These are phyloP conservation scores for Ambrosia artemisiifolia DNA, from an alignment of 129 eudicot genomes.

Conservation along the genomic window DNA sequence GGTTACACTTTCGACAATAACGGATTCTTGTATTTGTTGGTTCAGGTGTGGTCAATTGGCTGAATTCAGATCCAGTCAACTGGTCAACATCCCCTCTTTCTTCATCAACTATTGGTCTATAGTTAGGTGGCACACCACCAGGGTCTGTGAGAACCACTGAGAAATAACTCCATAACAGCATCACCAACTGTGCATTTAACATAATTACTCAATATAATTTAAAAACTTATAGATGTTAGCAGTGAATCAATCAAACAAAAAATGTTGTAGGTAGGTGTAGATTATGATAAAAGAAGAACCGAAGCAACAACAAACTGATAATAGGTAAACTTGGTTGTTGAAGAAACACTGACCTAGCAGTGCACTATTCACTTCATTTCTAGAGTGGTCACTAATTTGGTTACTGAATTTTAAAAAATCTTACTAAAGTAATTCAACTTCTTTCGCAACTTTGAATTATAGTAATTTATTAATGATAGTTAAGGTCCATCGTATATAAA, in stretches of 20 bases:
- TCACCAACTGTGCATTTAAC: conserved; percentile 70
- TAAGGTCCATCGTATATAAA: not conserved
- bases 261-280: conserved; percentile 9
- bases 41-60: conserved; percentile 42
- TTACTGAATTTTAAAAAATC: not conserved
- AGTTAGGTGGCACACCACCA: conserved; percentile 80
- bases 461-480: not conserved
- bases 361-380: not conserved
- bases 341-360: too few species aligned
- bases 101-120: conserved; percentile 70
- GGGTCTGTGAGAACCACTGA: conserved; percentile 90
- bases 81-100: conserved; percentile 71
- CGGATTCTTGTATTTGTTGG: conserved; percentile 51
- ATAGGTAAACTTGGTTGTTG: not conserved
- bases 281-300: conserved; percentile 1
- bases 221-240: not conserved
- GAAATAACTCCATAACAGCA: conserved; percentile 93
- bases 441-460: not conserved
- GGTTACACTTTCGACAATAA: conserved; percentile 86
- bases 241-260: not conserved
- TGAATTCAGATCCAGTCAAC: conserved; percentile 56
- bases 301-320: not conserved
- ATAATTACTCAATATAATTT: not conserved
- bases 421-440: not conserved
- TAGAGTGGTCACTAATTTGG: not conserved